phyloP scores from a whole-genome alignment of 1,139 yeast genomes.

The Arxiozyma slooffiae region DNA sequence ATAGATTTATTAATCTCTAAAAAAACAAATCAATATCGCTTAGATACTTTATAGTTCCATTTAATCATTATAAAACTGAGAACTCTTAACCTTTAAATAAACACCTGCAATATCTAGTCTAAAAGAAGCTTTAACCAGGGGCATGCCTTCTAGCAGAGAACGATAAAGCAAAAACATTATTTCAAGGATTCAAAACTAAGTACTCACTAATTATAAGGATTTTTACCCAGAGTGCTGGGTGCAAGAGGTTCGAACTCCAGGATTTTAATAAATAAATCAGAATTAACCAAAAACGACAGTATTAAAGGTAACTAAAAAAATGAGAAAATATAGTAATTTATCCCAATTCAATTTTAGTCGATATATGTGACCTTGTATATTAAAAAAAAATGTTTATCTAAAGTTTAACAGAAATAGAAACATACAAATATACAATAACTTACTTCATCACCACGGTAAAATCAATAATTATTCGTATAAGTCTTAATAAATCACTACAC shows the following conservation, averaged over 20 bases:
- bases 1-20: conserved; percentile 30
- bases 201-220: conserved; percentile 91
- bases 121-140: conserved; percentile 33
- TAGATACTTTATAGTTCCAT: conserved; percentile 47
- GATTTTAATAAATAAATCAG: no score
- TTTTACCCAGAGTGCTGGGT: conserved; percentile 93
- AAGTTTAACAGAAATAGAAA: no score
- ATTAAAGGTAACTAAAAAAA: no score
- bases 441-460: no score
- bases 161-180: conserved; percentile 75
- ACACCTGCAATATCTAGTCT: conserved; percentile 16
- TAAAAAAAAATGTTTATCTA: no score
- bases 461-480: no score
- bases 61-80: conserved; percentile 66
- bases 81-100: conserved; percentile 48
- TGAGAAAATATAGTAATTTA: no score
- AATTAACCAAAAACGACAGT: not conserved
- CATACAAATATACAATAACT: no score
- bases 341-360: no score
- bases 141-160: conserved; percentile 87
- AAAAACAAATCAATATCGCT: conserved; percentile 12
- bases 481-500: no score
- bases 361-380: no score
- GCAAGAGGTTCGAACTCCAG: conserved; percentile 16
- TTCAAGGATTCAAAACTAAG: conserved; percentile 69